Evolutionary conservation across 352 stramenopile species (phyloP), one percentile per base, ranked within the genome.

Genomic region (Plasmopara halstedii): DNA sequence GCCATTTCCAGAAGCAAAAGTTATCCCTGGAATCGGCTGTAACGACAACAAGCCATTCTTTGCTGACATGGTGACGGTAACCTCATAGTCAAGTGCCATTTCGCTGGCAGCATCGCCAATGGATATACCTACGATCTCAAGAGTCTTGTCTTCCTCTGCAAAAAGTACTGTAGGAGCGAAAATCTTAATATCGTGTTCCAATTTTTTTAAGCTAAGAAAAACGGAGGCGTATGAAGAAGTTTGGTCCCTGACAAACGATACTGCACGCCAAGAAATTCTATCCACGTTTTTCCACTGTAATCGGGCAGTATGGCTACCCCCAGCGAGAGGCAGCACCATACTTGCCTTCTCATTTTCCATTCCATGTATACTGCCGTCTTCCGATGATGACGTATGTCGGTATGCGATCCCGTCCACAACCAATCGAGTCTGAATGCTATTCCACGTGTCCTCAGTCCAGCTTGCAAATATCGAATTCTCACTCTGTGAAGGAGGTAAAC

Each of bases 281-380:
- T 86, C 75, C 0, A 87, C 63, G 21, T 85, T 88, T 58, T 90
- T 65, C 79, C 79, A 90, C 38, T 88, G 79, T 2, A 90, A 41
- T 35, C 75, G 69, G 11, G 64, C 67, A 23, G 66, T 79, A 50
- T 90, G 79, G 5, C 53, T 79, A 5, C 79, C 79, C 15, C 57
- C 71, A 38, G 62, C 58, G 0, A 90, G 57, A 1, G 62, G 58
- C 0, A 90, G 34, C 25, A 83, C 59, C 67, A 90, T 86, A 27
- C 50, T 88, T 13, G 79, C 79, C 43, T 49, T 71, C 20, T 73
- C 62, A 52, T 85, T 73, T 53, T 88, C 85, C 19, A 87, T 85
- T 10, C 76, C 75, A 41, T 73, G 73, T 46, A 89, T 62, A 45
- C 45, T 65, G 35, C 74, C 78, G 23, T 87, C 74, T 10, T 87